Conservation (phyloP, 2,329 filamentous ascomycete species). For the Xylaria multiplex region DNA sequence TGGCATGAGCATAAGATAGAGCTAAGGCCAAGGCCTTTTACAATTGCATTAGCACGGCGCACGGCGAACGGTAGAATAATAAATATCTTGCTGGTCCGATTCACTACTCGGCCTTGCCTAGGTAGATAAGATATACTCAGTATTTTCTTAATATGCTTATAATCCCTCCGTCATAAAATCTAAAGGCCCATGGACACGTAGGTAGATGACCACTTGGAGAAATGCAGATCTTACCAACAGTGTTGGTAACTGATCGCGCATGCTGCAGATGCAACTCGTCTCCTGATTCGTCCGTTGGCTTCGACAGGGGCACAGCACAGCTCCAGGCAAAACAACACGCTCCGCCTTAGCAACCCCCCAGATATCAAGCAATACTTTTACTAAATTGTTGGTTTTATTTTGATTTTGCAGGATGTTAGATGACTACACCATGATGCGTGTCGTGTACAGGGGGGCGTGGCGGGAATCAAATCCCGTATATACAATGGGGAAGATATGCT, state of each 20-base stretch:
- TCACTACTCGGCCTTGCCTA: not conserved
- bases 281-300: slow-evolving; percentile 5
- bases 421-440: too few species aligned
- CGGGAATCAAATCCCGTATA: too few species aligned
- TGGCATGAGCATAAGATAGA: slow-evolving; percentile 22
- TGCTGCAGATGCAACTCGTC: not conserved
- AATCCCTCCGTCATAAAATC: not conserved
- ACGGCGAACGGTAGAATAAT: slow-evolving; percentile 6
- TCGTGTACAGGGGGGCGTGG: too few species aligned
- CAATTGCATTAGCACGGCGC: slow-evolving; percentile 23
- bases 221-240: slow-evolving; percentile 15
- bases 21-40: not conserved
- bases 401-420: too few species aligned
- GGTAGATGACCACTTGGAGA: not conserved
- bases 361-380: not conserved
- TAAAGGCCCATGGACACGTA: not conserved
- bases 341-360: not conserved
- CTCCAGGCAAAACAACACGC: not conserved
- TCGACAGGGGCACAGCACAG: too few species aligned
- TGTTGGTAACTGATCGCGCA: not conserved
- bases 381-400: too few species aligned
- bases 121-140: not conserved
- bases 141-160: not conserved
- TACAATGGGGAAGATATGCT: too few species aligned
- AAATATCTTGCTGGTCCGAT: slow-evolving; percentile 4